These are phyloP conservation scores for Aspergillus saccharolyticus DNA, from an alignment of 495 filamentous ascomycete species.

Conservation along the genomic window DNA sequence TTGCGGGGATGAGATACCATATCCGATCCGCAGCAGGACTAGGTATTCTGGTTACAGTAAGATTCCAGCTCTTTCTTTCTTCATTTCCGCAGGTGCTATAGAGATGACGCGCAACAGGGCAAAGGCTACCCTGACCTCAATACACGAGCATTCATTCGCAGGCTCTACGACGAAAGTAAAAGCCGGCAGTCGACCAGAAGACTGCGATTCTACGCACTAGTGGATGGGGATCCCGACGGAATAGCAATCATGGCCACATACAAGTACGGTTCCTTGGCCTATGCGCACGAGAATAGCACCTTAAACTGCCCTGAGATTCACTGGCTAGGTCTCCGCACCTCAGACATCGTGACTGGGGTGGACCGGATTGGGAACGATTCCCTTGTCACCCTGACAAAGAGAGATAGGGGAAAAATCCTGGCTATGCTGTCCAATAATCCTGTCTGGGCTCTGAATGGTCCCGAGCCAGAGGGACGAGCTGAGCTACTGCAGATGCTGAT, in stretches of 20 bases:
- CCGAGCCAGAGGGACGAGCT: slow-evolving; percentile 49
- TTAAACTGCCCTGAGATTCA: slow-evolving; percentile 53
- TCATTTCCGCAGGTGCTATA: background rate
- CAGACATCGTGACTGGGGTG: slow-evolving; percentile 44
- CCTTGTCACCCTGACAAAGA: slow-evolving; percentile 50
- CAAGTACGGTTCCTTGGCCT: slow-evolving; percentile 70
- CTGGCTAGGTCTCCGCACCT: slow-evolving; percentile 71
- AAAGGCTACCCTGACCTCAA: slow-evolving; percentile 91
- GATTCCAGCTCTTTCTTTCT: slow-evolving; percentile 4
- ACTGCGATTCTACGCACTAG: slow-evolving; percentile 59
- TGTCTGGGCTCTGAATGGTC: slow-evolving; percentile 42
- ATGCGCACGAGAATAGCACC: slow-evolving; percentile 63
- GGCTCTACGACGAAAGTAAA: slow-evolving; percentile 22
- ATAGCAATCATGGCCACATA: slow-evolving; percentile 83
- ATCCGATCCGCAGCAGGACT: slow-evolving; percentile 42
- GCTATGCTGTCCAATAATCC: slow-evolving; percentile 57
- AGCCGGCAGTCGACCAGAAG: slow-evolving; percentile 16
- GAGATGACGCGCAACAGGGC: slow-evolving; percentile 43
- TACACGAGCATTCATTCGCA: slow-evolving; percentile 61
- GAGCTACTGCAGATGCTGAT: slow-evolving; percentile 86
- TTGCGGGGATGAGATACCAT: slow-evolving; percentile 53
- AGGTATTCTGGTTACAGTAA: slow-evolving; percentile 67
- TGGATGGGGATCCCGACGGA: slow-evolving; percentile 86
- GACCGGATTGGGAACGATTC: slow-evolving; percentile 27
- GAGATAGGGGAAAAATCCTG: slow-evolving; percentile 64